A percentile compares a stretch with the other conserved stretches of the same genome.
Conservation (phyloP, 1,284 basidiomycete genomes). For the Leccinum olivaceoglutinosum region DNA sequence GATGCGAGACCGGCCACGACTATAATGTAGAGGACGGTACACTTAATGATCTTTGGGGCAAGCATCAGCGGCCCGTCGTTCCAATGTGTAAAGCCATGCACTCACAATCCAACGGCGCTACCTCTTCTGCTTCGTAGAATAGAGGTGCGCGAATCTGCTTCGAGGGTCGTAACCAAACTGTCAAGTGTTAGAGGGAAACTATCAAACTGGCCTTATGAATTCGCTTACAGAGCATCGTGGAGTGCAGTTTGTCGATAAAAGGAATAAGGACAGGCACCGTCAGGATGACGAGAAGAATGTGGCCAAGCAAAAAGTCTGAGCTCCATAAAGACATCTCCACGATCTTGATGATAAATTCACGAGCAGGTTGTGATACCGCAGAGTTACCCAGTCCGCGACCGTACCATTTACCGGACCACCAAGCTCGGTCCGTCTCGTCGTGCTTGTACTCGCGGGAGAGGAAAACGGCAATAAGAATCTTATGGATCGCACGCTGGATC, state of each 20-base stretch:
- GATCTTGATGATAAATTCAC: constrained; percentile 95
- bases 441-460: constrained; percentile 94
- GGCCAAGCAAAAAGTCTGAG: constrained; percentile 82
- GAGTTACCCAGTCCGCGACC: constrained; percentile 84
- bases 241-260: constrained; percentile 83
- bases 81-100: constrained; percentile 9
- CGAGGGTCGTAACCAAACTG: constrained; percentile 85
- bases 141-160: constrained; percentile 94
- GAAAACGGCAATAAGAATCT: constrained; percentile 89
- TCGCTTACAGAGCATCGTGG: constrained; percentile 81
- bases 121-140: constrained; percentile 89
- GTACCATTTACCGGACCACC: constrained; percentile 99
- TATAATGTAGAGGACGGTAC: constrained; percentile 80
- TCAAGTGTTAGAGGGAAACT: constrained; percentile 4
- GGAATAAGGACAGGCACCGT: constrained; percentile 84
- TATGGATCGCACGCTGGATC: constrained; percentile 88
- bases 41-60: constrained; percentile 58
- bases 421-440: constrained; percentile 93
- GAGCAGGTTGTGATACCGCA: constrained; percentile 88
- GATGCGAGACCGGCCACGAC: constrained; percentile 79
- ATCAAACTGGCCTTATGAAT: constrained; percentile 23
- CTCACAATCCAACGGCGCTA: constrained; percentile 87
- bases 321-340: constrained; percentile 94
- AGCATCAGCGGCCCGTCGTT: constrained; percentile 8
- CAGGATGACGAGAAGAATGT: constrained; percentile 81